Percentiles rank a stretch among this genome's conserved stretches.
Conservation (phyloP, 1,139 yeast genomes). For the Hyphopichia burtonii region DNA sequence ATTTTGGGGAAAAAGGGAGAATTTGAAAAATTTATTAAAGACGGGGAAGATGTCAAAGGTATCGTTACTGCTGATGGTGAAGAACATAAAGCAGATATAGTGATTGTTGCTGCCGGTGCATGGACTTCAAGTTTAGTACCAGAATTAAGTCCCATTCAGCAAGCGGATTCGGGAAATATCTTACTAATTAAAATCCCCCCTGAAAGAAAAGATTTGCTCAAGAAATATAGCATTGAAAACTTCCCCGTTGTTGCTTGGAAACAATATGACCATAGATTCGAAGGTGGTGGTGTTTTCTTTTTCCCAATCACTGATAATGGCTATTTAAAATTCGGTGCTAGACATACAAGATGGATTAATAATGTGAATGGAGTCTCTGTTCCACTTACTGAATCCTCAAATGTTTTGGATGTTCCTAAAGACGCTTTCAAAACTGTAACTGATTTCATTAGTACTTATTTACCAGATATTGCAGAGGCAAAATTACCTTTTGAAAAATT, state of each 20-base stretch:
- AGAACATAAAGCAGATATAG: slow-evolving; percentile 21
- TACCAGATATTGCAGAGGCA: slow-evolving; percentile 4
- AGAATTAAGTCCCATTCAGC: slow-evolving; percentile 27
- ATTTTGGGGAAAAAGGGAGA: slow-evolving; percentile 19
- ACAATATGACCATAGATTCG: slow-evolving; percentile 4
- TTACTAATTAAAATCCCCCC: slow-evolving; percentile 26
- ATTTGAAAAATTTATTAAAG: slow-evolving; percentile 16
- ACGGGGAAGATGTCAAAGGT: slow-evolving; percentile 6
- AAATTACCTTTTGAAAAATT: slow-evolving; percentile 4
- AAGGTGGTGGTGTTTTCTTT: slow-evolving; percentile 5
- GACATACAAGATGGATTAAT: slow-evolving; percentile 3
- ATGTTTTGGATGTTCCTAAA: not conserved
- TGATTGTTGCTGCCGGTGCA: slow-evolving; percentile 36
- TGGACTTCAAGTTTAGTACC: slow-evolving; percentile 35
- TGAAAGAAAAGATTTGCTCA: slow-evolving; percentile 20
- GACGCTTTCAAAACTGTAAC: slow-evolving; percentile 1
- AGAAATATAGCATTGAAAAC: slow-evolving; percentile 21
- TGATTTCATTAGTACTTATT: slow-evolving; percentile 4
- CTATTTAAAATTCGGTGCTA: slow-evolving; percentile 1
- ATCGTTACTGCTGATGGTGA: slow-evolving; percentile 15
- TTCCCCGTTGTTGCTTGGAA: slow-evolving; percentile 29
- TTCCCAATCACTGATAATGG: slow-evolving; percentile 6
- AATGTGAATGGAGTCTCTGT: slow-evolving; percentile 2
- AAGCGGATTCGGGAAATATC: slow-evolving; percentile 34
- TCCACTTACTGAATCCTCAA: slow-evolving; percentile 1